These are phyloP conservation scores for Trichodelitschia bisporula DNA, from an alignment of 495 filamentous ascomycete species.

Conservation along the genomic window DNA sequence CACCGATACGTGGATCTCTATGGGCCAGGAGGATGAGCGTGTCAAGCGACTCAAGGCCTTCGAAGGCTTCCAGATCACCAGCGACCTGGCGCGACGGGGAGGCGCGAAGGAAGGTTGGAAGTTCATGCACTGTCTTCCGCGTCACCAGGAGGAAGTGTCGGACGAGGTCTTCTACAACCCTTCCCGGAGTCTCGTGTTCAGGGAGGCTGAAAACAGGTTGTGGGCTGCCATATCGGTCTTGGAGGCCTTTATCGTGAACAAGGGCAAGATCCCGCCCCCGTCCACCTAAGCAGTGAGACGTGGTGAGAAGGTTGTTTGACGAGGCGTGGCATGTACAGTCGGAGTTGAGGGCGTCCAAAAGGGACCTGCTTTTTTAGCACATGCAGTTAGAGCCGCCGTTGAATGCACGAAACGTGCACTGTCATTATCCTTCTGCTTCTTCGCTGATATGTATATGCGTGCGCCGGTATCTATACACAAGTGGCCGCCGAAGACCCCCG, in stretches of 20 bases:
- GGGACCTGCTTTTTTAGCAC: no score
- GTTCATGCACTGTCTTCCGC: constrained; percentile 97
- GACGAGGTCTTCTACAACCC: constrained; percentile 82
- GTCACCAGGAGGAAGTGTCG: constrained; percentile 77
- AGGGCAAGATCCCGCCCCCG: constrained; percentile 67
- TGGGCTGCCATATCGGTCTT: constrained; percentile 66
- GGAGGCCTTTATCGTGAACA: constrained; percentile 78
- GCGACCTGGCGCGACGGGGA: constrained; percentile 54
- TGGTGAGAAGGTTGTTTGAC: no score
- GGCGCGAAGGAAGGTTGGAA: constrained; percentile 79
- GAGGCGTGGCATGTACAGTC: no score
- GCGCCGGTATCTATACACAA: no score
- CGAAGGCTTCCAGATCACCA: constrained; percentile 70
- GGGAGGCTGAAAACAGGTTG: constrained; percentile 79
- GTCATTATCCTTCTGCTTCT: no score
- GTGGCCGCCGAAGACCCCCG: no score
- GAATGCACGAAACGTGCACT: no score
- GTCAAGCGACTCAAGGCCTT: constrained; percentile 56
- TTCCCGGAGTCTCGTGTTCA: constrained; percentile 58
- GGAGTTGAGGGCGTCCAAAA: no score
- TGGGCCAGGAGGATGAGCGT: constrained; percentile 82
- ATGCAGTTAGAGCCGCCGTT: no score
- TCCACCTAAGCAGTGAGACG: no score
- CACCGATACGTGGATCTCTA: constrained; percentile 92
- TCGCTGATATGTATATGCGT: no score